Evolutionary conservation across 306 rosid genomes (phyloP), one percentile per base, ranked within the genome.

Genomic region (Gillenia trifoliata): DNA sequence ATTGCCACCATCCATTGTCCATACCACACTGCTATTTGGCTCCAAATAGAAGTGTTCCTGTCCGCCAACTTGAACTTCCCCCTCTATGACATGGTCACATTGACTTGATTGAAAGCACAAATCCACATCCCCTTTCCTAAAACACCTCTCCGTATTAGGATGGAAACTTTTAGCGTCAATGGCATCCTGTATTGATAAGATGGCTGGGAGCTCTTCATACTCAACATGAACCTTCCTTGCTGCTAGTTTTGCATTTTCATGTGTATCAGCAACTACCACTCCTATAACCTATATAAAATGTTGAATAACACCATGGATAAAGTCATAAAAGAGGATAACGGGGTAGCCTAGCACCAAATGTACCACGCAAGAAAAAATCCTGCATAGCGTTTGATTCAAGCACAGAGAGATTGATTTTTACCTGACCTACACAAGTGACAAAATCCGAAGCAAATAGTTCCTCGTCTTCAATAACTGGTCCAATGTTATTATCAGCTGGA

Each of bases 41-140:
- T 94, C 98, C 83, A 94, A 85, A 84, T 94, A 94, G 76, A 94
- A 94, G 85, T 94, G 98, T 79, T 94, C 98, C 81, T 94, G 98
- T 67, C 98, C 96, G 75, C 98, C 98, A 12, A 94, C 86, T 64
- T 78, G 90, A 85, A 94, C 97, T 70, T 88, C 92, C 73, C 96
- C 96, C 81, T 90, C 96, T 70, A 91, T 76, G 79, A 91, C 87
- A 81, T 76, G 85, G 78, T 94, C 90, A 85, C 96, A 93, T 74
- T 84, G 86, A 70, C 86, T 83, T 23, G 93, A 94, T 77, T 82
- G 88, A 75, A 94, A 94, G 80, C 96, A 90, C 45, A 76, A 80
- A 75, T 91, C 95, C 56, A 90, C 96, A 70, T 94, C 87, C 80
- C 97, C 97, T 82, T 86, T 91, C 68, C 33, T 76, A 87, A 94